phyloP scores from a whole-genome alignment of 2,329 filamentous ascomycete species.

The Aureobasidium sp. region DNA sequence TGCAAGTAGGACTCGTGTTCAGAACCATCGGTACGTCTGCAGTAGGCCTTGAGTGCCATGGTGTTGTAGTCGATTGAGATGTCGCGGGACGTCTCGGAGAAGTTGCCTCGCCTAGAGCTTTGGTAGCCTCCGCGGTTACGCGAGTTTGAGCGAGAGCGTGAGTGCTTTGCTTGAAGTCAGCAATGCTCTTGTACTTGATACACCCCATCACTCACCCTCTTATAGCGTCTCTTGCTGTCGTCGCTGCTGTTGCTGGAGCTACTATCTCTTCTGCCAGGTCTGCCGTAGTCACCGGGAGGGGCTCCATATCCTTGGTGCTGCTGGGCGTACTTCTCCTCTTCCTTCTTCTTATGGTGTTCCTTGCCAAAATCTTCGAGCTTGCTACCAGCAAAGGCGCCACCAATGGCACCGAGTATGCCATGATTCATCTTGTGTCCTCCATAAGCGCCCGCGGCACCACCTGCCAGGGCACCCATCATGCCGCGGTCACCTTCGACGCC shows the following conservation, averaged over 20 bases:
- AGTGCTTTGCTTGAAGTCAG: background rate
- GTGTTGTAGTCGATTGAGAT: conserved; percentile 30
- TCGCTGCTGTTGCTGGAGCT: conserved; percentile 13
- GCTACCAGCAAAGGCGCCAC: conserved; percentile 49
- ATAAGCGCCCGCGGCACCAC: conserved; percentile 51
- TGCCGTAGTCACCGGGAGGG: conserved; percentile 4
- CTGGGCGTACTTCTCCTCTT: conserved; percentile 19
- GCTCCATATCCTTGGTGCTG: background rate
- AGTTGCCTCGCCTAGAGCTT: conserved; percentile 31
- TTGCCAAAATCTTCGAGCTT: conserved; percentile 50
- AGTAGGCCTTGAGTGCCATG: conserved; percentile 31
- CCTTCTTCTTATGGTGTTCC: conserved; percentile 35
- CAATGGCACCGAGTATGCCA: conserved; percentile 51
- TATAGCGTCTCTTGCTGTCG: background rate
- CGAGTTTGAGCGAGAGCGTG: background rate
- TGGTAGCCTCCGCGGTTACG: background rate
- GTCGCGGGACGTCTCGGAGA: conserved; percentile 28
- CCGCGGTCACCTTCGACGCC: conserved; percentile 45
- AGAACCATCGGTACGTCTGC: conserved; percentile 28
- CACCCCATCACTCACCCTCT: background rate
- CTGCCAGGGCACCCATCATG: conserved; percentile 49
- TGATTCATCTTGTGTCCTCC: conserved; percentile 51
- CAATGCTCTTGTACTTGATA: background rate
- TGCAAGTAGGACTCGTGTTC: conserved; percentile 29
- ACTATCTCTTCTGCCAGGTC: conserved; percentile 2